phyloP scores from a whole-genome alignment of 2,329 filamentous ascomycete genomes.

The Didymella pomorum region DNA sequence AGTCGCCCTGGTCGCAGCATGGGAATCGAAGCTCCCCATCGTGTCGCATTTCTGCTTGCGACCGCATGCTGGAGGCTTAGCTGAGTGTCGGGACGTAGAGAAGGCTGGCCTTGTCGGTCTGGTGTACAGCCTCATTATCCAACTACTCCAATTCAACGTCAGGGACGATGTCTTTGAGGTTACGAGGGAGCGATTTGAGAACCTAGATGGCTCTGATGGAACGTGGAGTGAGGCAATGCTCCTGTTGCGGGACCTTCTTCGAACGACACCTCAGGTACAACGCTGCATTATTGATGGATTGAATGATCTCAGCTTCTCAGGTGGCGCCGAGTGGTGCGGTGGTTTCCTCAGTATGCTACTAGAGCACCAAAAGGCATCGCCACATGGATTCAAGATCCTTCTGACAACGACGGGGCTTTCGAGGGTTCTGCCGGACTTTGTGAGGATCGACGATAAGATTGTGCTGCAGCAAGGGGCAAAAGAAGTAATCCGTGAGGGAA shows the following conservation, averaged over 20 bases:
- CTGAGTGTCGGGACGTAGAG: slow-evolving; percentile 9
- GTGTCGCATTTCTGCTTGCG: slow-evolving; percentile 29
- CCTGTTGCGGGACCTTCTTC: slow-evolving; percentile 7
- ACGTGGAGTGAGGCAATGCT: too few relatives aligned
- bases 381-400: neutral
- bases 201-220: slow-evolving; percentile 13
- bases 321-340: neutral
- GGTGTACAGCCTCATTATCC: slow-evolving; percentile 25
- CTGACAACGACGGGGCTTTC: neutral
- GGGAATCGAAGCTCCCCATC: slow-evolving; percentile 23
- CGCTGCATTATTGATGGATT: slow-evolving; percentile 1
- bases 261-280: neutral
- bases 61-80: slow-evolving; percentile 8
- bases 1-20: slow-evolving; percentile 13
- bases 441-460: too few relatives aligned
- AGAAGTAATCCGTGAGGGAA: too few relatives aligned
- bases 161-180: slow-evolving; percentile 2
- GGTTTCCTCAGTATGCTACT: neutral
- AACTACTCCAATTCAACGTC: slow-evolving; percentile 27
- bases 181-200: neutral
- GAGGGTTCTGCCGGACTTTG: slow-evolving; percentile 4
- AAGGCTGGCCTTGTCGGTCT: slow-evolving; percentile 25
- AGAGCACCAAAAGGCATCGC: neutral
- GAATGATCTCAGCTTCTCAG: slow-evolving; percentile 4
- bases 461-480: too few relatives aligned